These are phyloP conservation scores for Kockovaella imperatae DNA, from an alignment of 768 basidiomycete genomes.

Conservation along the genomic window DNA sequence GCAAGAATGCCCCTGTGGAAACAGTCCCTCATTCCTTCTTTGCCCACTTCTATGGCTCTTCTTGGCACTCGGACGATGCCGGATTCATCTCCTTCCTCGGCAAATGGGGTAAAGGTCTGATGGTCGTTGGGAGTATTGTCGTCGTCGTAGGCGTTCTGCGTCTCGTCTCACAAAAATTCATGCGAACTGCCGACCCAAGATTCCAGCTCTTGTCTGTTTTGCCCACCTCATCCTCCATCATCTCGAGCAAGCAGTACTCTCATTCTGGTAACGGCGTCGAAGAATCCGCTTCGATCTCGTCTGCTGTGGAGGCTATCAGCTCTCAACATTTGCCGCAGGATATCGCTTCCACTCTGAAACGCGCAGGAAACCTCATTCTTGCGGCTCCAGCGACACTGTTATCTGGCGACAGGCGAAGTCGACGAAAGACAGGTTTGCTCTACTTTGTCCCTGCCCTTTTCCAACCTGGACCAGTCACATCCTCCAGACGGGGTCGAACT, in stretches of 20 bases:
- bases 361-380: constrained; percentile 34
- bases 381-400: constrained; percentile 30
- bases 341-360: constrained; percentile 17
- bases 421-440: constrained; percentile 17
- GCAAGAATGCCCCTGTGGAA: constrained; percentile 78
- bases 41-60: constrained; percentile 93
- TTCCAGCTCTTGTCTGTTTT: constrained; percentile 25
- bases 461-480: constrained; percentile 8
- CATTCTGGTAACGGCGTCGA: constrained; percentile 2
- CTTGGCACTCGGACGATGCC: constrained; percentile 97
- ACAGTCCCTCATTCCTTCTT: constrained; percentile 90
- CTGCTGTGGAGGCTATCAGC: background rate
- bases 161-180: constrained; percentile 36
- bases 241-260: constrained; percentile 1
- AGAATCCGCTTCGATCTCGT: constrained; percentile 6
- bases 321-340: constrained; percentile 10
- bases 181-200: background rate
- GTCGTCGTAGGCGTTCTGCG: constrained; percentile 63
- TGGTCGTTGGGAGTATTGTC: constrained; percentile 73
- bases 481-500: constrained; percentile 16
- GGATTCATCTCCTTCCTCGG: constrained; percentile 92
- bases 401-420: constrained; percentile 5
- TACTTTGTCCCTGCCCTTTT: constrained; percentile 34
- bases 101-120: constrained; percentile 74
- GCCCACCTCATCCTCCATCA: constrained; percentile 8